A percentile compares a stretch with the other conserved stretches of the same genome.
phyloP scores from a whole-genome alignment of 202 grass and related monocot genomes.

The Cymbopogon flexuosus region DNA sequence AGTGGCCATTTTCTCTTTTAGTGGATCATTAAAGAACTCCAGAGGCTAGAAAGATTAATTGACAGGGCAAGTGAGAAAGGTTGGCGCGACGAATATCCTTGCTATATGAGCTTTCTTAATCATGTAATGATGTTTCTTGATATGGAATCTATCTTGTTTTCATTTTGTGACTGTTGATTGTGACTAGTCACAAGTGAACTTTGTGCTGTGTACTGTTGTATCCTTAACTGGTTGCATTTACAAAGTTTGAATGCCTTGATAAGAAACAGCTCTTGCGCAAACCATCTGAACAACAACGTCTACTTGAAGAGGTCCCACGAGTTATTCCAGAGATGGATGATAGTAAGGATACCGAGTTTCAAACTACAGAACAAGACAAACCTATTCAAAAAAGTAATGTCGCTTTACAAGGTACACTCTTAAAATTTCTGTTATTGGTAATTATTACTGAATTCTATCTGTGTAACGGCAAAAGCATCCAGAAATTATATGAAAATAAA shows the following conservation, averaged over 20 bases:
- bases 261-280: slow-evolving; percentile 49
- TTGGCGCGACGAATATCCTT: slow-evolving; percentile 85
- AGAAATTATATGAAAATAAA: slow-evolving; percentile 18
- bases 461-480: not conserved
- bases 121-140: slow-evolving; percentile 23
- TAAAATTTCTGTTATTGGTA: not conserved
- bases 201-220: slow-evolving; percentile 24
- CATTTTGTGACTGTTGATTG: not conserved
- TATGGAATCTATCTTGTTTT: slow-evolving; percentile 2
- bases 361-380: slow-evolving; percentile 25
- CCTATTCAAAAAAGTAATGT: slow-evolving; percentile 35
- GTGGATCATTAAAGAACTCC: slow-evolving; percentile 72
- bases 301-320: slow-evolving; percentile 68
- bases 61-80: slow-evolving; percentile 72
- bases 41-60: slow-evolving; percentile 59
- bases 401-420: slow-evolving; percentile 27
- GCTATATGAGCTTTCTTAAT: slow-evolving; percentile 14
- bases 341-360: slow-evolving; percentile 23
- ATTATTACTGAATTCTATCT: not conserved
- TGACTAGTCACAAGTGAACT: slow-evolving; percentile 2
- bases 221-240: slow-evolving; percentile 65
- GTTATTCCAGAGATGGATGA: slow-evolving; percentile 64
- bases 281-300: slow-evolving; percentile 59
- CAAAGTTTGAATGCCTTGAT: slow-evolving; percentile 50
- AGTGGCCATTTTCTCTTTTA: slow-evolving; percentile 32